phyloP scores from a whole-genome alignment of 257 asterid genomes.

The Knoxia roxburghii region DNA sequence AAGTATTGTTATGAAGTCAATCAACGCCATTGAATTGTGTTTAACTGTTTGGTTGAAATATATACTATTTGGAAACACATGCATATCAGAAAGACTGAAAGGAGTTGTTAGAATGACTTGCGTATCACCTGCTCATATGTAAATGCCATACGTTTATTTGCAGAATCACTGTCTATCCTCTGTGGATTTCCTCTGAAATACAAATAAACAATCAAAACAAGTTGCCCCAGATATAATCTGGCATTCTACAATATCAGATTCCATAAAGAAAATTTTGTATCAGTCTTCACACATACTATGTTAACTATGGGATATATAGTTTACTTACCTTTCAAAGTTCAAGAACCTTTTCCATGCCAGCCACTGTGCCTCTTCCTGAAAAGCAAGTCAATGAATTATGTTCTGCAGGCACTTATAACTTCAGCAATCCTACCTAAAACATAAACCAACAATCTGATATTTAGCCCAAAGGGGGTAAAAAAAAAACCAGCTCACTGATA shows the following conservation, averaged over 20 bases:
- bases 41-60: no score
- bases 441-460: neutral
- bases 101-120: conserved; percentile 14
- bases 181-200: conserved; percentile 85
- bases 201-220: conserved; percentile 15
- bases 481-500: neutral
- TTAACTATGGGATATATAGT: conserved; percentile 1
- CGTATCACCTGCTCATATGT: conserved; percentile 84
- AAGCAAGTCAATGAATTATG: conserved; percentile 7
- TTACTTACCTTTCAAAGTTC: conserved; percentile 76
- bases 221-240: neutral
- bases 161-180: conserved; percentile 79
- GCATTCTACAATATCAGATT: no score
- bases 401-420: neutral
- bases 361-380: conserved; percentile 95
- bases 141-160: conserved; percentile 70
- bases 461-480: neutral
- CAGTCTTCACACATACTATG: neutral
- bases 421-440: neutral
- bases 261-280: neutral
- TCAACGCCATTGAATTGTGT: no score
- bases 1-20: neutral
- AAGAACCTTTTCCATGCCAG: conserved; percentile 80
- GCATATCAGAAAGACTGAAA: conserved; percentile 1
- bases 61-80: neutral